Conservation (phyloP, 2,329 filamentous ascomycete genomes). For the Clarireedia monteithiana region DNA sequence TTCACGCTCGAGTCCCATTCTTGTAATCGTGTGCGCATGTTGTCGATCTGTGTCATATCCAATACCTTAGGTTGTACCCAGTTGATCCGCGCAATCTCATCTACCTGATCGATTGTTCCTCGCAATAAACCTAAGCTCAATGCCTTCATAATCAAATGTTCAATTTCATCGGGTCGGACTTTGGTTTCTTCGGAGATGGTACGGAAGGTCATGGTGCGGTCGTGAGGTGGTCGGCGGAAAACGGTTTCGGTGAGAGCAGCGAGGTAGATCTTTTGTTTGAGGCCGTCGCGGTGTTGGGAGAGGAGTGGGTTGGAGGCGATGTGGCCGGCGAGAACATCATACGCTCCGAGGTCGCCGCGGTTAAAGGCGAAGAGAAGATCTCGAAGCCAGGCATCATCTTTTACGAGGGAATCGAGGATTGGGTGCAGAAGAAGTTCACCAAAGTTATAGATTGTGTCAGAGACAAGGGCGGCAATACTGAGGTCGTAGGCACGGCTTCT, state of each 20-base stretch:
- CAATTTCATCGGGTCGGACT: conserved; percentile 83
- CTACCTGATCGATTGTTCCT: conserved; percentile 94
- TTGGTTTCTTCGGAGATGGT: conserved; percentile 90
- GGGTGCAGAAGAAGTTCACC: conserved; percentile 97
- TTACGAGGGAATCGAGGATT: conserved; percentile 79
- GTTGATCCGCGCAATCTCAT: conserved; percentile 86
- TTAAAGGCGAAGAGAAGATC: conserved; percentile 98
- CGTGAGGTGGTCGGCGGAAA: conserved; percentile 90
- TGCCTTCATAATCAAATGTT: conserved; percentile 99
- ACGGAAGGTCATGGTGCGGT: conserved; percentile 86
- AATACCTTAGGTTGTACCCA: conserved; percentile 99
- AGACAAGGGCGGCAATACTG: conserved; percentile 84
- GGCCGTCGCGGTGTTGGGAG: conserved; percentile 68
- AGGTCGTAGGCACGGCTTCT: conserved; percentile 85
- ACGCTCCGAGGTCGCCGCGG: conserved; percentile 81
- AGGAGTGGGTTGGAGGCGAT: conserved; percentile 75
- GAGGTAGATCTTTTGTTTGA: conserved; percentile 98
- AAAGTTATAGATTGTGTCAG: conserved; percentile 97
- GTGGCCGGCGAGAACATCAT: conserved; percentile 74
- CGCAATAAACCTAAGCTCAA: conserved; percentile 82
- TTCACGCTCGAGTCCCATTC: conserved; percentile 98
- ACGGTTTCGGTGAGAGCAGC: conserved; percentile 91
- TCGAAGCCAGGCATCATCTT: conserved; percentile 77
- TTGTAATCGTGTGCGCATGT: conserved; percentile 77
- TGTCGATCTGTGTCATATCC: conserved; percentile 89